Evolutionary conservation across 1,284 basidiomycete species (phyloP), one percentile per base, ranked within the genome.

Genomic region (Cryptococcus sp.): DNA sequence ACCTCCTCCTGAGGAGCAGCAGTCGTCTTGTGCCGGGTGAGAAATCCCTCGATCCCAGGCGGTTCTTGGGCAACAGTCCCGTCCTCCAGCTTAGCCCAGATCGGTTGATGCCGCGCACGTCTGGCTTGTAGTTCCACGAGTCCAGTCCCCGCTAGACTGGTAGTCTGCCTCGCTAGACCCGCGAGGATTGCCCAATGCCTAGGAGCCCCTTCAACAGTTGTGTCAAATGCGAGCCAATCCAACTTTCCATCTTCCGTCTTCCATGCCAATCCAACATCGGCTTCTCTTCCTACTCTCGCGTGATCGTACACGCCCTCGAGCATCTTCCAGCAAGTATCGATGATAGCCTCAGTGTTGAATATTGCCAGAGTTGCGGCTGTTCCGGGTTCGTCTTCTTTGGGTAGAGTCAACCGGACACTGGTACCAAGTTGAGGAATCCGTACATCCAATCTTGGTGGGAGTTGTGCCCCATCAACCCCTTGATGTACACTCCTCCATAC

Each of bases 221-320:
- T 62, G 7, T 54, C 49, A 40, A 65, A 65, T 11, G 64, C 63
- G 7, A 76, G 48, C 74, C 74, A 76, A 50, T 76, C 72, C n/a
- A 76, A 56, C 18, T 48, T 49, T 9, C 68, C 66, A 41, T 66
- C 65, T 2, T 41, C 32, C 5, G 51, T 46, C 49, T 67, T 68
- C 74, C 74, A 76, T 7, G 63, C 70, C 39, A 74, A 54, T n/a
- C 65, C 59, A 2, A 72, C 46, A 19, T 61, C 59, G 11, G 63
- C 53, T 1, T 49, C 9, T 55, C 49, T 1, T 53, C 44, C 25
- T 36, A 5, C 16, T 36, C 45, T 34, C 39, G 21, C 40, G n/a
- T 46, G 39, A 3, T 62, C 60, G 9, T 62, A 46, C n/a, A 64
- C 39, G 18, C 39, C 52, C 2, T 55, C 24, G 11, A 74, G 45